A percentile compares a stretch with the other conserved stretches of the same genome.
These are phyloP conservation scores for Candida bentonensis DNA, from an alignment of 805 yeast species.

Conservation along the genomic window DNA sequence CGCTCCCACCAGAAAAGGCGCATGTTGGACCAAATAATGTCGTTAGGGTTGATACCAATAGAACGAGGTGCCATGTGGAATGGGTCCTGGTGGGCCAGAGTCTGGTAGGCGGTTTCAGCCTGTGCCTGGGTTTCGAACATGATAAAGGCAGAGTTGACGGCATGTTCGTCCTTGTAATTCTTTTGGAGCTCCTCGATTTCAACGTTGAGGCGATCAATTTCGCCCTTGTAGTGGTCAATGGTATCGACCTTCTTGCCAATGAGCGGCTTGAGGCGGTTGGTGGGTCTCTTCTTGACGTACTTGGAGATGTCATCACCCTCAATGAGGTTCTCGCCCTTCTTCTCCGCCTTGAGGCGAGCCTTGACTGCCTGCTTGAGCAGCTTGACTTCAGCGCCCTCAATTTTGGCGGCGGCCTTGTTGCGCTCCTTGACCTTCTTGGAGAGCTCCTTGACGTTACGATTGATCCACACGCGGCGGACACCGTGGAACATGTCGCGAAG, in stretches of 20 bases:
- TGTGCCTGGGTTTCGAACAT: conserved; percentile 77
- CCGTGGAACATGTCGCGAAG: conserved; percentile 68
- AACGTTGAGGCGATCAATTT: conserved; percentile 52
- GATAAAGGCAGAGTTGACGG: conserved; percentile 73
- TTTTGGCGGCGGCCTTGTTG: conserved; percentile 37
- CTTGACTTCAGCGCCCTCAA: conserved; percentile 54
- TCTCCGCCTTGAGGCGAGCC: conserved; percentile 46
- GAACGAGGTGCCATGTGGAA: conserved; percentile 31
- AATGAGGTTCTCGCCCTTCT: conserved; percentile 34
- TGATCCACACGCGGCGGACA: conserved; percentile 68
- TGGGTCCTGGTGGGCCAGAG: conserved; percentile 37
- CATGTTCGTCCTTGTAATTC: conserved; percentile 36
- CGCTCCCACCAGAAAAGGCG: conserved; percentile 45
- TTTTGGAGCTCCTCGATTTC: conserved; percentile 49
- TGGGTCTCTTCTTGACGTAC: conserved; percentile 76
- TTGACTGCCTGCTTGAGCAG: conserved; percentile 51
- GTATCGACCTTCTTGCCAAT: conserved; percentile 80
- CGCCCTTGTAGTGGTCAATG: conserved; percentile 54
- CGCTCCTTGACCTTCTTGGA: conserved; percentile 45
- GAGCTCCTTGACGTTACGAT: conserved; percentile 46
- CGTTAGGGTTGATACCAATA: conserved; percentile 65
- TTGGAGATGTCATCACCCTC: conserved; percentile 20
- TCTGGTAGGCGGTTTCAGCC: conserved; percentile 77
- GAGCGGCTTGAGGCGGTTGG: conserved; percentile 55
- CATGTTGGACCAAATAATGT: conserved; percentile 72